Conservation (phyloP, 768 basidiomycete genomes). For the Kwoniella botswanensis region DNA sequence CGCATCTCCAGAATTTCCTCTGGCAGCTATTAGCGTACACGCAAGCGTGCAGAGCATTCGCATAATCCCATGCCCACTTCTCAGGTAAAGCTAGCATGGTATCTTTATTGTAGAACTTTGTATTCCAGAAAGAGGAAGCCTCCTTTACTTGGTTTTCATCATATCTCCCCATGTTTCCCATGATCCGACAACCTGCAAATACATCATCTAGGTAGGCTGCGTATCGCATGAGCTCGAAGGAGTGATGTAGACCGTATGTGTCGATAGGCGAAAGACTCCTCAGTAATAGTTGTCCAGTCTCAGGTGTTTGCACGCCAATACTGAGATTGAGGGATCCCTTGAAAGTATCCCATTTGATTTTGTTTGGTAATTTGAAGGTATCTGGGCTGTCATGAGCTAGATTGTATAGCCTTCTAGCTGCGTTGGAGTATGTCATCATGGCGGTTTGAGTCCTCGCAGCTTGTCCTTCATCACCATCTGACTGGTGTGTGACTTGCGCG, state of each 20-base stretch:
- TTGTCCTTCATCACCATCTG: no score
- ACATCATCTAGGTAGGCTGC: not conserved
- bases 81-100: not conserved
- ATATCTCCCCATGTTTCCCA: not conserved
- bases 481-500: no score
- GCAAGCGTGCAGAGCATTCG: constrained; percentile 3
- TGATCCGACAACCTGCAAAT: not conserved
- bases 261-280: not conserved
- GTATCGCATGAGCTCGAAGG: not conserved
- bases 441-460: no score
- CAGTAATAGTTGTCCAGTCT: not conserved
- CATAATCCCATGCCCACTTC: not conserved
- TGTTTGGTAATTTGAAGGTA: not conserved
- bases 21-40: not conserved
- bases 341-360: not conserved
- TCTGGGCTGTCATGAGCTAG: not conserved
- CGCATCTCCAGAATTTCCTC: constrained; percentile 1
- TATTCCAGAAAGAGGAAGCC: not conserved
- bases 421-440: not conserved
- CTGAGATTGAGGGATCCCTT: not conserved
- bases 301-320: not conserved
- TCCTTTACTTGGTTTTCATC: not conserved
- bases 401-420: not conserved
- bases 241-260: not conserved
- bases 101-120: not conserved